Evolutionary conservation across 805 yeast genomes (phyloP), one percentile per base, ranked within the genome.

Genomic region (Yamadazyma nakazawae): DNA sequence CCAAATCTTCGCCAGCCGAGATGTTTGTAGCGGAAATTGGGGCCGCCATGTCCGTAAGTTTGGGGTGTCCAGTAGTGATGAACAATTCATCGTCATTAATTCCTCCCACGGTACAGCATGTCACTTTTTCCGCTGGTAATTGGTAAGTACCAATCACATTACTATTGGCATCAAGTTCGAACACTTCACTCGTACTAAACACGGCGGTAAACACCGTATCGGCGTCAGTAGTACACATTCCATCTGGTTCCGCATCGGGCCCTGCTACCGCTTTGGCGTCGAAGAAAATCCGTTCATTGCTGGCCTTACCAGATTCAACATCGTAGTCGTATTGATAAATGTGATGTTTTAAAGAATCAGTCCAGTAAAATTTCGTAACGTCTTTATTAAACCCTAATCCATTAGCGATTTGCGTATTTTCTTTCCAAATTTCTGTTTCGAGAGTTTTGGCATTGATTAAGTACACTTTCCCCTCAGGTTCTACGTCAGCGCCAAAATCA

Each of bases 41-140:
- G 13, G 25, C 48, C 10, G 16, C 24, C 30, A 32, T n/a, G 42
- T 80, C 79, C 16, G 63, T 70, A 43, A 74, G 66, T 41, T 77
- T 60, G 47, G 68, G 58, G 53, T 80, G 79, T 1, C 85, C 96
- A 16, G 84, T 75, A 3, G 95, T 85, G 32, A 88, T 79, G 55
- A 77, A 84, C 46, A 89, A 52, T 42, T 81, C 84, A 57, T 80
- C 77, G 45, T 69, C 58, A 16, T 79, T 63, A 21, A 61, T 59
- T 6, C 90, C 95, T n/a, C 85, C 84, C 48, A 85, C 74, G 2
- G 84, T 75, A 35, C 84, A 82, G 53, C 95, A 86, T 3, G 88
- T 76, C 43, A 84, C 63, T 49, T 84, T 71, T 4, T 81, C 75
- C 0, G 72, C 70, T 1, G 96, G 96, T 45, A 89, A 59, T 5